Evolutionary conservation across 306 rosid genomes (phyloP), one percentile per base, ranked within the genome.

Genomic region (Pyrus betulifolia): DNA sequence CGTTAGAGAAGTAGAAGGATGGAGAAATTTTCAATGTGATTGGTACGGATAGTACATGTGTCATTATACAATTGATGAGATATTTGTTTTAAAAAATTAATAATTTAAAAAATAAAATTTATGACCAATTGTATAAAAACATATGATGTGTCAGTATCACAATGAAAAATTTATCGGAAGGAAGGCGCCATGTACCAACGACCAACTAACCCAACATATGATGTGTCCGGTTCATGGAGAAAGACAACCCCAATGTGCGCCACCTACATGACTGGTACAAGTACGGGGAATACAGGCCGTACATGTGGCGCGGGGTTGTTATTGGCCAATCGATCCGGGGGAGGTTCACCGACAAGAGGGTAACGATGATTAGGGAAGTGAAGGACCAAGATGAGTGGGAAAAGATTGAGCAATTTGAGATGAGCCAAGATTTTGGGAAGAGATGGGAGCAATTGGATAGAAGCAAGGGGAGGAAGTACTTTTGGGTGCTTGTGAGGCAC

Each of bases 311-410:
- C 7, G 98, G 96, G n/a, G 79, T 95, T 35, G 97, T 95, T 15
- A 78, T 92, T 0, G 96, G 98, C 3, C 93, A 95, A 19, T 97
- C 96, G 0, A 78, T 95, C 73, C 90, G 89, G 0, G 98, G 97
- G 0, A 80, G 96, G 58, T 81, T 90, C 52, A 67, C 90, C 0
- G 93, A 92, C 61, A 96, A 92, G 80, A 83, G 92, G 31, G 98
- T 95, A 75, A 84, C 92, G 9, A 77, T 95, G 63, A 92, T 95
- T n/a, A 76, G 86, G 71, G 90, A 80, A 74, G 97, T 95, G 4
- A 88, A 71, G 80, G 96, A 92, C 63, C 90, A 83, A 30, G 98
- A 95, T 77, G 96, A 92, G 78, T 92, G 97, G 97, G 98, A 95
- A 78, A 78, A 84, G 84, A 95, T 95, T 66, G 97, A 90, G 82